Evolutionary conservation across 208 protist species (phyloP).

Genomic region (Trypanosoma avium): DNA sequence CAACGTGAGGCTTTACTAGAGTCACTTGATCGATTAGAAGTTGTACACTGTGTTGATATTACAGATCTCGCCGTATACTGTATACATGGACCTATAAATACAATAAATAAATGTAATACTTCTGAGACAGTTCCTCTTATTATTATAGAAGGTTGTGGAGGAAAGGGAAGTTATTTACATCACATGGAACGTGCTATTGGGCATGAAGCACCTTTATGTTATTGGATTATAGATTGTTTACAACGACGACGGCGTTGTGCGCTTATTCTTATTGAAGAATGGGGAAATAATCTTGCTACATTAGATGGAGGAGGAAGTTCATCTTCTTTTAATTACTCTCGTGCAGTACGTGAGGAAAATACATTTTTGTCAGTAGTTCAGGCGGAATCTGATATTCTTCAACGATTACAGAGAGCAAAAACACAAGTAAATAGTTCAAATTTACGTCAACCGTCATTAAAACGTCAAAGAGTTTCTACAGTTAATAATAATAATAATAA

Average conservation of each 20-base stretch:
- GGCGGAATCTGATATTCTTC: constrained; percentile 15
- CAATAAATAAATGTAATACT: not conserved
- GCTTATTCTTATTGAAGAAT: constrained; percentile 56
- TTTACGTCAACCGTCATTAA: too few relatives aligned
- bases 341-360: not conserved
- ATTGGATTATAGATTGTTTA: constrained; percentile 56
- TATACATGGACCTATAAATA: constrained; percentile 1
- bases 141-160: constrained; percentile 45
- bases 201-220: constrained; percentile 35
- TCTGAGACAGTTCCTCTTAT: constrained; percentile 45
- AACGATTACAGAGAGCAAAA: constrained; percentile 7
- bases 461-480: too few relatives aligned
- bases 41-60: constrained; percentile 47
- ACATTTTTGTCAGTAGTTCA: constrained; percentile 2
- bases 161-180: constrained; percentile 39
- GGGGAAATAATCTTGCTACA: not conserved
- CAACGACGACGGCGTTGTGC: constrained; percentile 61
- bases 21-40: constrained; percentile 44
- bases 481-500: not conserved
- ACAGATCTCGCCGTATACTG: constrained; percentile 25
- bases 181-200: constrained; percentile 61
- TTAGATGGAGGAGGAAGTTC: not conserved
- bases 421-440: not conserved
- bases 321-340: not conserved
- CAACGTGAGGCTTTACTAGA: constrained; percentile 30